Evolutionary conservation across 1,284 basidiomycete genomes (phyloP), one percentile per base, ranked within the genome.

Genomic region (Papiliotrema terrestris): DNA sequence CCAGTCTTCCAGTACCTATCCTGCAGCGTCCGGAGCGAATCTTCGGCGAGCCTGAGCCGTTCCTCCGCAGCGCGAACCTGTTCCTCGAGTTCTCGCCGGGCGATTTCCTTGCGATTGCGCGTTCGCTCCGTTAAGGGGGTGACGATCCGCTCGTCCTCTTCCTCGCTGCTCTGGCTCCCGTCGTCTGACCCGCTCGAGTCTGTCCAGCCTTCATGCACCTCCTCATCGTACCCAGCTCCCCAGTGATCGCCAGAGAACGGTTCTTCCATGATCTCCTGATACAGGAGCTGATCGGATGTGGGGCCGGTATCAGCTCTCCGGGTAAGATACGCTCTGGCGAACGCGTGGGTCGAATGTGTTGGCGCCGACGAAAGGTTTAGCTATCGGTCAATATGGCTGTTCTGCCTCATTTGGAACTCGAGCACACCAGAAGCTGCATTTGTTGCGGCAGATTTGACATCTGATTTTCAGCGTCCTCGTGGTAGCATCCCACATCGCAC

Each of bases 131-230:
- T 19, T 1, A 19, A 19, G n/a, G 29, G 45, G 39, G 47, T 61
- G 51, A 52, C 58, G 11, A 37, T 63, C 22, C 49, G 46, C 17
- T 49, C 39, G 17, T 39, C 38, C 3, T 50, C 50, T 3, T 46
- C 44, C 25, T 55, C 52, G 8, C 39, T 50, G 15, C 19, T 41
- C 3, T 20, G 45, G 2, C 15, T 15, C 13, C n/a, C 15, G 19
- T 20, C 22, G 23, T 45, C 43, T 4, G 20, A 26, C 15, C 51
- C 56, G 22, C 49, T 39, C 23, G 61, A 65, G 17, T 71, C 69
- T 6, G 69, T 68, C 68, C 69, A 72, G n/a, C 71, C 70, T 14
- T 63, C 56, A 19, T 42, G 55, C 19, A 68, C 62, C 54, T 74
- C 72, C 47, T 72, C 69, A 47, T 74, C 67, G 44, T 57, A 66